These are phyloP conservation scores for Gossypium herbaceum DNA, from an alignment of 345 rosid genomes.

Conservation along the genomic window DNA sequence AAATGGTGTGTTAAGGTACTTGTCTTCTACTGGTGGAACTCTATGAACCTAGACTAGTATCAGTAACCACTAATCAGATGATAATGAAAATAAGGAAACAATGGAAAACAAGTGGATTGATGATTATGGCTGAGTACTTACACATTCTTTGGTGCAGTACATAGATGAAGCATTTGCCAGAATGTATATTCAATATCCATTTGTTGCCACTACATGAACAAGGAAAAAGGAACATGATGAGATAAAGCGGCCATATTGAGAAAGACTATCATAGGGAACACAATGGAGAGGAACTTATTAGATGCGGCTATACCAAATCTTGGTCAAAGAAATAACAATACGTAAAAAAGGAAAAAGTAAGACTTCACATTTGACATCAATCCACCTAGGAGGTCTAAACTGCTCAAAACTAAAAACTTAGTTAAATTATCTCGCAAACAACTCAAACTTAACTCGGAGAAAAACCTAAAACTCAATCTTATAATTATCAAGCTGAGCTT, in stretches of 20 bases:
- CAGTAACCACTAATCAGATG: not conserved
- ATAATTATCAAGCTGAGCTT: too few relatives aligned
- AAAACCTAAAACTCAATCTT: too few relatives aligned
- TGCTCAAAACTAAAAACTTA: not conserved
- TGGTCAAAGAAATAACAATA: not conserved
- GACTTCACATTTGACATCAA: not conserved
- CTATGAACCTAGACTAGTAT: not conserved
- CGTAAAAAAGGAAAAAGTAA: not conserved
- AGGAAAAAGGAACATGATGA: conserved; percentile 8
- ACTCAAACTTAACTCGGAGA: not conserved
- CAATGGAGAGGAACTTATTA: too few relatives aligned
- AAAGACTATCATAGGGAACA: not conserved
- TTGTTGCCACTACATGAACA: conserved; percentile 88
- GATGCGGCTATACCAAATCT: not conserved
- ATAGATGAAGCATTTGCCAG: conserved; percentile 99
- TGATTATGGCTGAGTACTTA: conserved; percentile 34
- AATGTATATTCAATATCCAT: conserved; percentile 98
- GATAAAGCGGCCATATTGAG: not conserved
- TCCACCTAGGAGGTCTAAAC: not conserved
- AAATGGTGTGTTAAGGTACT: not conserved
- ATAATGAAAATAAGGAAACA: not conserved
- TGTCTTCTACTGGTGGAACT: not conserved
- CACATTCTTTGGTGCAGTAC: conserved; percentile 98
- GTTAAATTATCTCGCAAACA: not conserved
- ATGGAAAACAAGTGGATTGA: not conserved